Evolutionary conservation across 129 eudicot species (phyloP), one percentile per base, ranked within the genome.

Genomic region (Calendula officinalis): DNA sequence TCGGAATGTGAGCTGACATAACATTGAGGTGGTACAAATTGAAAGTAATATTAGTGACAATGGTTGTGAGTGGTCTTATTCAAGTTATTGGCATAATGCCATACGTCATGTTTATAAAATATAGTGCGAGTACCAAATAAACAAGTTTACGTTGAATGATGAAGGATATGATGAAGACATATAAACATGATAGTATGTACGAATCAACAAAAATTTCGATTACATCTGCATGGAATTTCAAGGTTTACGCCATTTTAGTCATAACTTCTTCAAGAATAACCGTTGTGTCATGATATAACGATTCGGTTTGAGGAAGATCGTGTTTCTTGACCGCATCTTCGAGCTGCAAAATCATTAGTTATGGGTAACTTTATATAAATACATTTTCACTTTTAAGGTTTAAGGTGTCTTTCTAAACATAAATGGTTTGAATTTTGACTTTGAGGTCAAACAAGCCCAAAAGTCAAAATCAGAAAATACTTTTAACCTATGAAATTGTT

Each of bases 261-360:
- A 83, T 88, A 64, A 91, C 96, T 67, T 91, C 96, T 72, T 83
- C 73, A 34, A 91, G 86, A 73, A 87, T 72, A 8, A 69, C 52
- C 0, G 91, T 73, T 7, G 98, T 85, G 35, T 86, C 84, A 27
- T 79, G 61, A 57, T 87, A 91, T 63, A 60, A 69, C 2, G 78
- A 71, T 36, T 81, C 79, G 33, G 88, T 91, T 68, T 64, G 74
- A 33, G 86, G 74, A 58, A 78, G 70, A 57, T 78, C 79, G 62
- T 85, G 72, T 46, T 77, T 66, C 66, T 67, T 85, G 39, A 81
- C 89, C 8, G 96, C 96, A 43, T 62, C 88, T 46, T 75, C 80
- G 48, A 91, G 86, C 98, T 91, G 94, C 36, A 74, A 66, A 53
- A 64, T 14, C 32, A 22, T 45, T 51, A 30, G 27, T 51, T 12